Base-by-base conservation (phyloP, 2,329 filamentous ascomycete species). In the Fulvia fulva region DNA sequence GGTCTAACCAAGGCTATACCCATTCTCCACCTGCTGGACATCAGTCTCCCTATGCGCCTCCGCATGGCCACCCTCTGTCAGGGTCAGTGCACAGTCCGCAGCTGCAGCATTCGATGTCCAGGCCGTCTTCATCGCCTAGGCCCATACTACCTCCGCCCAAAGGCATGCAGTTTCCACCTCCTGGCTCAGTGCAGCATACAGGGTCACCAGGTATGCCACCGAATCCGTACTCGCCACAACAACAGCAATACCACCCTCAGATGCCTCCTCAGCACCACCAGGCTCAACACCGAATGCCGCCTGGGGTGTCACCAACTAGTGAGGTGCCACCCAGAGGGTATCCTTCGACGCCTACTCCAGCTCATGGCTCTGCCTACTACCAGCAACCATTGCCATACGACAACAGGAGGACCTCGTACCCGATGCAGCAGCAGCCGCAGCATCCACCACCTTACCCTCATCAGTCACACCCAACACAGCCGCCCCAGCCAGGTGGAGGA, bases 401-500 rank as follows among this genome's bases (percentile, higher is more conserved):
- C 32, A 64, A 66, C 53, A 60, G 58, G 2, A 62, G 64, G 56
- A 55, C 61, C 4, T 64, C 65, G 2, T 68, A 75, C 57, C 68
- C 70, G 52, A 56, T 64, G 28, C 64, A 63, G 21, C 66, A 68
- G 30, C 52, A 45, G 30, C 52, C 34, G 5, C 70, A 71, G 23
- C 70, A 67, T n/a, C 63, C 58, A 25, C 60, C 57, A 6, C 64
- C 57, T 9, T 63, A 61, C 25, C 72, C 67, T 23, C 63, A 70
- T 54, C 68, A 68, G 32, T 53, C 63, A 12, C 65, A 67, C 47
- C 59, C 58, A n/a, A 55, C 56, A 8, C 73, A 73, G 32, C 72
- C 74, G 14, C 72, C 73, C 43, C 76, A 76, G 26, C 61, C 57
- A 19, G 51, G 53, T 44, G 68, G 77, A 51, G 78, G 77, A 16